Evolutionary conservation across 768 basidiomycete genomes (phyloP).

Genomic region (Rhodotorula toruloides): DNA sequence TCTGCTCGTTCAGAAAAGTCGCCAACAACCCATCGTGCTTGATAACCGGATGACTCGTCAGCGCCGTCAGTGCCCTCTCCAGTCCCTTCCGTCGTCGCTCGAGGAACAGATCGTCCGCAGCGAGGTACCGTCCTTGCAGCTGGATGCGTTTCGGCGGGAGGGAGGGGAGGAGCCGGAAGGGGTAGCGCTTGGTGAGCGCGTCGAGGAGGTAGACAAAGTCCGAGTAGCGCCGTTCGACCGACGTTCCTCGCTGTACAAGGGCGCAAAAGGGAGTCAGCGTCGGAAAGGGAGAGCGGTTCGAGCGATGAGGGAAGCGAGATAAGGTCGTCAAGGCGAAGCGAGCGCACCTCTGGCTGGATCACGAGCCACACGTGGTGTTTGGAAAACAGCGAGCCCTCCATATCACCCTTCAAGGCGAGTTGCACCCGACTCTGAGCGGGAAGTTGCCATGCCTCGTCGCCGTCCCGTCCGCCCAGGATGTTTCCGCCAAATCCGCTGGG

Average conservation of each 20-base stretch:
- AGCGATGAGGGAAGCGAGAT: background rate
- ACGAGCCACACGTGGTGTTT: conserved; percentile 20
- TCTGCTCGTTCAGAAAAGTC: conserved; percentile 34
- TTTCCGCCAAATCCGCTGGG: background rate
- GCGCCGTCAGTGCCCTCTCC: conserved; percentile 67
- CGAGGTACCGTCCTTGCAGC: conserved; percentile 43
- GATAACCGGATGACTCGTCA: conserved; percentile 88
- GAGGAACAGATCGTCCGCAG: conserved; percentile 81
- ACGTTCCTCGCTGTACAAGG: conserved; percentile 15
- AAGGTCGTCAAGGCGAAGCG: background rate
- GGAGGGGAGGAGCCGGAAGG: conserved; percentile 79
- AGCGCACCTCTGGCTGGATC: background rate
- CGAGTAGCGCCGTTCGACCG: conserved; percentile 80
- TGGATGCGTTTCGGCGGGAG: conserved; percentile 90
- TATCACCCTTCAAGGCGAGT: conserved; percentile 1
- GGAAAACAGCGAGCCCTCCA: conserved; percentile 18
- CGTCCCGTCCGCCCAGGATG: background rate
- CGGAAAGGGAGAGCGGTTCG: no score
- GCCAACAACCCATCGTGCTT: conserved; percentile 47
- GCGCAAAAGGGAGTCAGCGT: no score
- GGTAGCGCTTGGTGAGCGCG: conserved; percentile 75
- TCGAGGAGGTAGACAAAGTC: conserved; percentile 92
- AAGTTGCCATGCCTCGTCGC: conserved; percentile 6
- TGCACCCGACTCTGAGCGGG: background rate
- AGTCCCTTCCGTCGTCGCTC: conserved; percentile 71